Evolutionary conservation across 2,329 filamentous ascomycete genomes (phyloP), one percentile per base, ranked within the genome.

Genomic region (Blumeria graminis): DNA sequence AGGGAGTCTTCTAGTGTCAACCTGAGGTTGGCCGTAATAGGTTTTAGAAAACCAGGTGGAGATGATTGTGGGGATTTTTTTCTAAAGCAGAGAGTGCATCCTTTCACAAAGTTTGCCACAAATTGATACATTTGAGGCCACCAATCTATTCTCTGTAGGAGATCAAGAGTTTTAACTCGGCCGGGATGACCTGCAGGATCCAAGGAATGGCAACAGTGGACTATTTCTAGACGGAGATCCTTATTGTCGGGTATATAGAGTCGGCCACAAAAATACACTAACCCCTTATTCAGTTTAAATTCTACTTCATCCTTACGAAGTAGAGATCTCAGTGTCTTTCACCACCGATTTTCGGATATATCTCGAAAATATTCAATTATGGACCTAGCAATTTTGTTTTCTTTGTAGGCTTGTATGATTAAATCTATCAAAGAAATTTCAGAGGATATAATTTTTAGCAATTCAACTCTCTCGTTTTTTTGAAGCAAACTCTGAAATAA

Each of bases 41-140:
- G 56, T 16, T 57, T 35, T 32, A 57, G 36, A 13, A 57, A 52
- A 34, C 56, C 56, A 6, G 56, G 52, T n/a, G 56, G 55, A 6
- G 22, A 22, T 14, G 38, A 32, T 18, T 22, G n/a, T 22, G 51
- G 33, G 11, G 33, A 36, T 18, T 54, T 36, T 36, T 34, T 41
- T 22, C 51, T 9, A 38, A 36, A 16, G 33, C 51, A 54, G 10
- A 41, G 14, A n/a, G 22, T 16, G 36, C 51, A 54, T 8, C 14
- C 36, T 28, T 54, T 54, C 7, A 54, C 28, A 34, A 36, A 54
- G 9, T 18, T 18, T 36, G 13, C 18, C n/a, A 54, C 46, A 48
- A n/a, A n/a, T n/a, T 48, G 10, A n/a, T 3, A 10, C 43, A 48
- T 48, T 22, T 7, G 2, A 48, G 43, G 43, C 16, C 43, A 48